Conservation (phyloP, 768 basidiomycete genomes). For the Tulasnella sp. region DNA sequence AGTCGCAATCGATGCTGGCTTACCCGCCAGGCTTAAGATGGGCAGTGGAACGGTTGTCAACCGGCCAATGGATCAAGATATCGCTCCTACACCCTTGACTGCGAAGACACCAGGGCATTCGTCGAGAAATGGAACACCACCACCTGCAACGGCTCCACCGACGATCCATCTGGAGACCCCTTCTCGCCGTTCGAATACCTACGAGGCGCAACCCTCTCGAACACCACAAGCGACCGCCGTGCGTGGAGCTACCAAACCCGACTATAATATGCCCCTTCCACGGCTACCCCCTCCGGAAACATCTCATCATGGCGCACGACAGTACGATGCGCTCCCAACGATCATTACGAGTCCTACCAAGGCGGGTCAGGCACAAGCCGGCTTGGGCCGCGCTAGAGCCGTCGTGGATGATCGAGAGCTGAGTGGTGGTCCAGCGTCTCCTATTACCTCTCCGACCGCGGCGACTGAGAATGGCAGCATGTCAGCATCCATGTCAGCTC, state of each 20-base stretch:
- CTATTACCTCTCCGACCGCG: constrained; percentile 11
- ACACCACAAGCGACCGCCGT: constrained; percentile 24
- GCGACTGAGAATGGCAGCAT: not conserved
- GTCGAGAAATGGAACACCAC: not conserved
- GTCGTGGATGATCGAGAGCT: constrained; percentile 38
- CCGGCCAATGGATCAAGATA: constrained; percentile 5
- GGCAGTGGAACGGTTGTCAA: not conserved
- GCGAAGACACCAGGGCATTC: not conserved
- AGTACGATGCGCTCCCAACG: constrained; percentile 45
- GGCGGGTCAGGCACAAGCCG: constrained; percentile 1
- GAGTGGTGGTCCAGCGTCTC: constrained; percentile 30
- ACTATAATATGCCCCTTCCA: constrained; percentile 75
- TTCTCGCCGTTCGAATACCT: constrained; percentile 10
- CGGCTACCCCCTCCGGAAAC: constrained; percentile 70
- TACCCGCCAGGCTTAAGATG: constrained; percentile 18
- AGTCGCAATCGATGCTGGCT: constrained; percentile 1
- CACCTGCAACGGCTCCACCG: constrained; percentile 20
- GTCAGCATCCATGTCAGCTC: not conserved
- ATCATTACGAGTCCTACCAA: constrained; percentile 11
- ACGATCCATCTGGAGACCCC: constrained; percentile 17
- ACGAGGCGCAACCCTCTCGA: constrained; percentile 6
- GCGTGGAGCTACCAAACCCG: constrained; percentile 37
- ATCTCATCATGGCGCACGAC: constrained; percentile 69
- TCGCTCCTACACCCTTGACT: constrained; percentile 13
- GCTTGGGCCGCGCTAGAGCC: constrained; percentile 35